These are phyloP conservation scores for Salix brachista DNA, from an alignment of 345 rosid species.

Conservation along the genomic window DNA sequence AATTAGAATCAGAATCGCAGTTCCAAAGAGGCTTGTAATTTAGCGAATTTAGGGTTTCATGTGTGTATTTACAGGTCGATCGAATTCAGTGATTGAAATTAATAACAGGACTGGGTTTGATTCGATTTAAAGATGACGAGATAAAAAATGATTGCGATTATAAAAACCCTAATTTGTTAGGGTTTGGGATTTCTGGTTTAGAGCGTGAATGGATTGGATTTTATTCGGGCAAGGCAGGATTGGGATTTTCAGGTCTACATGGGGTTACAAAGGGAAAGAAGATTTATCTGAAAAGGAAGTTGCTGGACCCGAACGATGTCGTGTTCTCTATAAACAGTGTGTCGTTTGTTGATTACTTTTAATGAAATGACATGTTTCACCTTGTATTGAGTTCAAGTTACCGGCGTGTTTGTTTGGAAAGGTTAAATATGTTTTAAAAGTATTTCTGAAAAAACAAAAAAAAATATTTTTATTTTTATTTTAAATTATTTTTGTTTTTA, in stretches of 20 bases:
- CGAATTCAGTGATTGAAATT: neutral
- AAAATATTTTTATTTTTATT: too few species aligned
- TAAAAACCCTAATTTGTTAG: constrained; percentile 3
- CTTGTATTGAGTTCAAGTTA: neutral
- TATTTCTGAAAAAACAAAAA: too few species aligned
- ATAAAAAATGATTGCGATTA: neutral
- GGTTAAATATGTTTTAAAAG: too few species aligned
- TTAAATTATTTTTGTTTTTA: too few species aligned
- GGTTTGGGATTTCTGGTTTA: neutral
- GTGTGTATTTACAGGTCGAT: neutral
- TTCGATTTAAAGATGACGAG: neutral
- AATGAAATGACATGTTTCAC: neutral
- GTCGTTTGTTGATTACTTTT: neutral
- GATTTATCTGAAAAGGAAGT: neutral
- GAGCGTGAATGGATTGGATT: neutral
- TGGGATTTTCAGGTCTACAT: neutral
- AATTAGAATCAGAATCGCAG: neutral
- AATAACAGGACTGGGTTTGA: neutral
- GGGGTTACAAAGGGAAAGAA: constrained; percentile 4
- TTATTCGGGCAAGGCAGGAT: neutral
- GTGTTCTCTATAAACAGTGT: neutral
- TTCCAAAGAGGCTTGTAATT: neutral
- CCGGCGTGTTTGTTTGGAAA: neutral
- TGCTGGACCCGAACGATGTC: neutral
- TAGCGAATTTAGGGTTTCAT: constrained; percentile 2